Conservation (phyloP, 768 basidiomycete species). For the Termitomyces sp. region DNA sequence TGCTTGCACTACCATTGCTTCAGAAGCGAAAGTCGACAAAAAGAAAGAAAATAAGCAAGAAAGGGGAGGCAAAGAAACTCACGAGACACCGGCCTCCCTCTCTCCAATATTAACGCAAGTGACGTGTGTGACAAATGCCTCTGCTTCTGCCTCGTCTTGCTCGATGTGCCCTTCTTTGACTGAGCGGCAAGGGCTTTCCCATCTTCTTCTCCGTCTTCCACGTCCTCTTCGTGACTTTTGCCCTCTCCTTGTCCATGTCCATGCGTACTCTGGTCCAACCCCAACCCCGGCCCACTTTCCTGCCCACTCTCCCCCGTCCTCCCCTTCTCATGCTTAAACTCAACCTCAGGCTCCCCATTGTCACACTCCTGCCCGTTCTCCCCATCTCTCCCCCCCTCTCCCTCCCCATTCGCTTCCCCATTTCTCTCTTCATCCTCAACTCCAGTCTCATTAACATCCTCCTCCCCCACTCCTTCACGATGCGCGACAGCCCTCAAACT, state of each 20-base stretch:
- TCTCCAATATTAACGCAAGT: conserved; percentile 74
- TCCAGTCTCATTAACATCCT: too few species aligned
- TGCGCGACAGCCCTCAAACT: neutral
- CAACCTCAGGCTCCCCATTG: neutral
- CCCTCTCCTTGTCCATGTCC: neutral
- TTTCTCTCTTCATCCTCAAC: neutral
- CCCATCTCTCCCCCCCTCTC: neutral
- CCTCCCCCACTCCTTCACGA: too few species aligned
- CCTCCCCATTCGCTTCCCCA: neutral
- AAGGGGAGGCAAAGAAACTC: conserved; percentile 14
- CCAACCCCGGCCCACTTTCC: neutral
- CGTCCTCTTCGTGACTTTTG: neutral
- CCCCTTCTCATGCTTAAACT: neutral
- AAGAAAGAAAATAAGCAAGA: neutral
- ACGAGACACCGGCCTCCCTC: conserved; percentile 73
- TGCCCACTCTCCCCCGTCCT: neutral
- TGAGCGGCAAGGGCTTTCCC: neutral
- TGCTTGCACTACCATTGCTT: too few species aligned
- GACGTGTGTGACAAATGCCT: conserved; percentile 72
- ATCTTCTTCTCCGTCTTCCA: neutral
- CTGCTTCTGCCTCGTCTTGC: neutral
- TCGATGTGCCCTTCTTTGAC: neutral
- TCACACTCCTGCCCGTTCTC: neutral
- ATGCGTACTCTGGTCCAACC: neutral
- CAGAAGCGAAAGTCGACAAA: too few species aligned